phyloP scores from a whole-genome alignment of 2,329 filamentous ascomycete species.

The Sclerotinia glacialis region DNA sequence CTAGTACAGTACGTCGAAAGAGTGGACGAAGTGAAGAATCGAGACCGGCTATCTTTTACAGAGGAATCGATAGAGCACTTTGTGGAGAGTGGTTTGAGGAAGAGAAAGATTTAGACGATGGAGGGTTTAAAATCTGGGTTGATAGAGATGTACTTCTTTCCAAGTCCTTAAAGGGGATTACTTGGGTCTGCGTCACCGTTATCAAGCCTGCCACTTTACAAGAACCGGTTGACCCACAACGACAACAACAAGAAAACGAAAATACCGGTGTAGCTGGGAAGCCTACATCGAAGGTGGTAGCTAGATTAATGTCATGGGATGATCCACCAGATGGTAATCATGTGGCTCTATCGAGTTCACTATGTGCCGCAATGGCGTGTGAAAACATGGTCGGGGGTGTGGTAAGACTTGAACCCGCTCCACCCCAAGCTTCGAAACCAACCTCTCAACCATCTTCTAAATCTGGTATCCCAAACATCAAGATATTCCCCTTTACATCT shows the following conservation, averaged over 20 bases:
- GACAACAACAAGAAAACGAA: constrained; percentile 66
- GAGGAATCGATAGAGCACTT: constrained; percentile 69
- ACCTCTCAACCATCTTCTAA: constrained; percentile 44
- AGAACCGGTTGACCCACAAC: constrained; percentile 64
- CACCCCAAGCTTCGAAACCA: constrained; percentile 41
- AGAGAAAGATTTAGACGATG: constrained; percentile 53
- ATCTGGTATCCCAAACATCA: constrained; percentile 54
- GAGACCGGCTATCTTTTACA: constrained; percentile 69
- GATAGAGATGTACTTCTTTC: constrained; percentile 72
- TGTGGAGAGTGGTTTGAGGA: constrained; percentile 73
- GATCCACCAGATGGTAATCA: constrained; percentile 82
- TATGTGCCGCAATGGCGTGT: constrained; percentile 72
- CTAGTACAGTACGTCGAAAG: constrained; percentile 65
- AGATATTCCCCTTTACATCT: constrained; percentile 75
- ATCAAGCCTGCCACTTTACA: constrained; percentile 77
- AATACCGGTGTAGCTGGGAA: constrained; percentile 55
- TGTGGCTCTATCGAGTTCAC: constrained; percentile 70
- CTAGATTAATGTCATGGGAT: constrained; percentile 74
- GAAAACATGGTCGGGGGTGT: constrained; percentile 78
- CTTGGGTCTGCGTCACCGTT: constrained; percentile 80
- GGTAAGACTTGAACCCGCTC: constrained; percentile 81
- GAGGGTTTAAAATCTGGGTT: constrained; percentile 75
- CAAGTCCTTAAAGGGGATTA: constrained; percentile 71
- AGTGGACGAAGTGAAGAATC: constrained; percentile 62
- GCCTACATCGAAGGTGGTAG: constrained; percentile 67